Evolutionary conservation across 768 basidiomycete species (phyloP), one percentile per base, ranked within the genome.

Genomic region (Boletus huronensis): DNA sequence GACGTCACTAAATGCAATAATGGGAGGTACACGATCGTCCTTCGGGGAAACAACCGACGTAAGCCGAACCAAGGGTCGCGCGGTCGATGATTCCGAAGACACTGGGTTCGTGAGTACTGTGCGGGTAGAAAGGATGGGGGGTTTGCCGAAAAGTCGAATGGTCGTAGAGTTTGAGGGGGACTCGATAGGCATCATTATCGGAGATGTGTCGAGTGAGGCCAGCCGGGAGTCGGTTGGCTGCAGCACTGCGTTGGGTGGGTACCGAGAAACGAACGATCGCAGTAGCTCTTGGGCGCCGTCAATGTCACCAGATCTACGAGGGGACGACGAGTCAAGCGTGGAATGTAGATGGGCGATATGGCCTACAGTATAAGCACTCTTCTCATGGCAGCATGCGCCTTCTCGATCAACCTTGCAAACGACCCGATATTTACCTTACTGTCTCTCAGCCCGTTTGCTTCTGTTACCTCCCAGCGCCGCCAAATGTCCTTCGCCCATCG

Each of bases 11-110:
- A 93, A 96, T 13, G 82, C 78, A 21, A 96, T 61, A 38, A 93
- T 67, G 0, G 93, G 93, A 0, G 93, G 90, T 6, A 97, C 85
- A 23, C 79, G 65, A 60, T 92, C 87, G 64, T 97, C 94, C 1
- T 82, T 79, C 4, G 87, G 76, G 17, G 83, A 81, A 3, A 75
- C 70, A 0, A 72, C 68, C 6, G 84, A 79, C 3, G 81, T 82
- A 59, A 91, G 74, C 21, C 90, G 84, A 21, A 96, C 87, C 29
- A 93, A 69, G 4, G 90, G 89, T 14, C 83, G 78, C 1, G 74
- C 63, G 2, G 54, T 40, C 6, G 49, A 52, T 0, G 59, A 17
- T 83, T 16, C 68, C 64, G 25, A 50, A 4, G 61, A 28, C 0
- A n/a, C 23, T 0, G 68, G 32, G 42, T 72, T 70, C 41, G 41